Base-by-base conservation (phyloP, 177 flowering plant genomes). In the Tripterygium wilfordii region DNA sequence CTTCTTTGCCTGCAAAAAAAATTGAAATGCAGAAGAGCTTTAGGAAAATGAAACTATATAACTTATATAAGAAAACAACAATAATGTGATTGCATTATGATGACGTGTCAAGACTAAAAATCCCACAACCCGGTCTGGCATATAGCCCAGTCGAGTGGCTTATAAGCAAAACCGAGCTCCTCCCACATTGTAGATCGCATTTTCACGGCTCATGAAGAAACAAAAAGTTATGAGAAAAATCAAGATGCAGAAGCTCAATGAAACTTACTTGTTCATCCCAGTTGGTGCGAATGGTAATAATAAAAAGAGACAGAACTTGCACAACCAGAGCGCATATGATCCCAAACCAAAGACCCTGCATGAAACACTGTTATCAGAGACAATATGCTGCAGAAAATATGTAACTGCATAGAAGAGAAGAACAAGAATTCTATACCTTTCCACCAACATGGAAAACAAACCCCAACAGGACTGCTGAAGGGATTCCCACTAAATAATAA, bases 401-500 rank as follows among this genome's bases (percentile, higher is more conserved):
- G 10, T 20, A 42, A 42, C 16, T 8, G 48, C 2, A 31, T 1
- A 10, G 22, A 19, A 14, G 18, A 20, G 25, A 33, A 30, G 10
- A 36, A n/a, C 18, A 17, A 10, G 27, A 16, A 24, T 25, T 14
- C 36, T 23, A 25, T 37, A 54, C 70, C 70, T 48, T 56, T 15
- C 66, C 65, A 10, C 62, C 65, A 22, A 46, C 7, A 17, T 61
- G 58, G n/a, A 33, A 39, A 14, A 47, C 33, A 31, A 66, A 66
- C 22, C 59, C 77, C 14, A 77, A 37, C 8, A 60, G 1, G 14
- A 74, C 16, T n/a, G 66, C 66, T n/a, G 24, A 27, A 14, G 82
- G 82, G 42, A 74, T 43, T 13, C 79, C 82, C 2, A 68, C 21
- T 2, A 70, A 31, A 46, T 74, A 77, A 53, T 73, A 74, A 7